Base-by-base conservation (phyloP, 1,139 yeast genomes). In the Magnusiomyces ingens region DNA sequence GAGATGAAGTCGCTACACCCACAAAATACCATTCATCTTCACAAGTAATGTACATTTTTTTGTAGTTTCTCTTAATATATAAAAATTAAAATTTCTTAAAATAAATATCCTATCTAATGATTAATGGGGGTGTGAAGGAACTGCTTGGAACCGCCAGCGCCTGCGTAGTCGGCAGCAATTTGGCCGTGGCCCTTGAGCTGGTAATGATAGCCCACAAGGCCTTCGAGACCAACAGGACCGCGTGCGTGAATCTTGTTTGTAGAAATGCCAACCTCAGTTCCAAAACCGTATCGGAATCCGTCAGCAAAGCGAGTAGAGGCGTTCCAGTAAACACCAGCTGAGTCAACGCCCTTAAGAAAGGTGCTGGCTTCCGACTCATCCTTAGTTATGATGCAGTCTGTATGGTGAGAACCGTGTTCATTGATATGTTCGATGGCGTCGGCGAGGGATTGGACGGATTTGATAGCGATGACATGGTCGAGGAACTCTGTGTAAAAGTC, bases 261-360 rank as follows among this genome's bases (percentile, higher is more conserved):
- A 56, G 96, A 85, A 57, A 94, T 91, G 43, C 99, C 99, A 32
- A 94, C 99, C 70, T 94, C 99, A 8, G 99, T 85, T 52, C 99
- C 99, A 67, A 94, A 93, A 0, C 99, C 99, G 66, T 90, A 94
- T 67, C 99, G 80, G 75, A 89, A 93, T 1, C 99, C 99, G 71
- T 94, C 99, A 10, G 99, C 98, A 71, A 94, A 94, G 66, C 99
- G 78, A 1, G 98, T 89, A 10, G 96, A 86, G 51, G 95, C 91
- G 67, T 94, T 94, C 97, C 98, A 91, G 73, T 89, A 94, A n/a
- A 93, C 96, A 54, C 98, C 97, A 2, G 98, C 87, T 4, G 97
- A 87, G 68, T 94, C 99, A 45, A 94, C 79, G 32, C 91, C 95
- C 68, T 84, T 83, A 64, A 91, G 71, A 71, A 93, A 94, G 57